Evolutionary conservation across 2,329 filamentous ascomycete genomes (phyloP), one percentile per base, ranked within the genome.

Genomic region (Fusarium nygamai): DNA sequence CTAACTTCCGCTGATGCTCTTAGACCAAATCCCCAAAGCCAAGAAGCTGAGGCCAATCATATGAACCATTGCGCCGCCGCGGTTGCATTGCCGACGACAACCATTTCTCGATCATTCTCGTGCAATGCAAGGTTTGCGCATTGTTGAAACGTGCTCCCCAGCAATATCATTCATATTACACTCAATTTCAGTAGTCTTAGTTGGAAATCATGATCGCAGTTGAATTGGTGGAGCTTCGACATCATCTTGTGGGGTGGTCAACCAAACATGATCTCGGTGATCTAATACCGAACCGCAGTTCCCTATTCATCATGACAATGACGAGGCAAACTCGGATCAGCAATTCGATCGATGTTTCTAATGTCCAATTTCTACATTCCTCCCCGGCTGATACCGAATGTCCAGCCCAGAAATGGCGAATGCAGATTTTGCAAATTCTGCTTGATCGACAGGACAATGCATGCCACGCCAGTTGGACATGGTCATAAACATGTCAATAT

Each of bases 151-250:
- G 46, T 63, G 64, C 56, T 63, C 48, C 51, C 47, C 43, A 56
- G 34, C 53, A 60, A 36, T 33, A 60, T 60, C 69, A 54, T 60
- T 36, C 56, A 43, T 46, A 63, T 57, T 61, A 29, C 48, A 56
- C 59, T 63, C 48, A 61, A 48, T 38, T 47, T 48, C 36, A n/a
- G 46, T 38, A 61, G 31, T 43, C 48, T 38, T 46, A 16, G 50
- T 57, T 43, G 56, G 34, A 62, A 67, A 72, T 71, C 69, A 75
- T 75, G 72, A 75, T 75, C 27, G 36, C 54, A 64, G 56, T 60
- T 51, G 34, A 53, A 56, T 57, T 67, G 54, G 58, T 69, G 72
- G 72, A 69, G 68, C 60, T 69, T 59, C 57, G 57, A 74, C 68
- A 65, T 75, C 61, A 72, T 64, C 33, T 69, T 62, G 72, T 58